Base-by-base conservation (phyloP, 139 green algal species). In the Chlorella ohadii region DNA sequence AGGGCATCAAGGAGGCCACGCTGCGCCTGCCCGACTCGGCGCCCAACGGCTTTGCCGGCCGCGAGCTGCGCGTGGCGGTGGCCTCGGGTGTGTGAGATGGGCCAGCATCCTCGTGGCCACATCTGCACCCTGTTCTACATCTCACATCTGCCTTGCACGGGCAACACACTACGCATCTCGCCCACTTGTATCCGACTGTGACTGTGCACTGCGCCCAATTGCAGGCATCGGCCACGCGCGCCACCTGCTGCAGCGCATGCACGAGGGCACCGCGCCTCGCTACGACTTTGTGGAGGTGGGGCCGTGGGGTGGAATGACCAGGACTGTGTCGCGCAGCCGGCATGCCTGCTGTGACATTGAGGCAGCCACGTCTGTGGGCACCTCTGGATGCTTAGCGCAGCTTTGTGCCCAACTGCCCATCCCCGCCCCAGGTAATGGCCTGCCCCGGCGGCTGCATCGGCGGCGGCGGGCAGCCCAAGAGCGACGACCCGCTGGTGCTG, bases 381-480 rank as follows among this genome's bases (percentile, higher is more conserved):
- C n/a, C n/a, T n/a, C n/a, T n/a, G n/a, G n/a, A n/a, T n/a, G n/a
- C n/a, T n/a, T n/a, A n/a, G n/a, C n/a, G n/a, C n/a, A n/a, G n/a
- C n/a, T n/a, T n/a, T n/a, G n/a, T n/a, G n/a, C n/a, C n/a, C n/a
- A n/a, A n/a, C n/a, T n/a, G n/a, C n/a, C n/a, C n/a, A n/a, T n/a
- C n/a, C n/a, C n/a, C n/a, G n/a, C n/a, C n/a, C n/a, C 75, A 81
- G 75, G 77, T 88, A 11, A 89, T 91, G 87, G 70, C 85, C 27
- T 89, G 87, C 55, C 70, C 79, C 4, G 78, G 79, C 19, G 84
- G 88, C 44, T 95, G 92, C 88, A 90, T 95, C 38, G 89, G 90
- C 36, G 92, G 92, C 38, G 92, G 88, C 33, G 92, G 92, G n/a
- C 90, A 96, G 80, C 92, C 92, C 6, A 90, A 92, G 79, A 87